Conservation (phyloP, 805 yeast species). For the Kuraishia molischiana region DNA sequence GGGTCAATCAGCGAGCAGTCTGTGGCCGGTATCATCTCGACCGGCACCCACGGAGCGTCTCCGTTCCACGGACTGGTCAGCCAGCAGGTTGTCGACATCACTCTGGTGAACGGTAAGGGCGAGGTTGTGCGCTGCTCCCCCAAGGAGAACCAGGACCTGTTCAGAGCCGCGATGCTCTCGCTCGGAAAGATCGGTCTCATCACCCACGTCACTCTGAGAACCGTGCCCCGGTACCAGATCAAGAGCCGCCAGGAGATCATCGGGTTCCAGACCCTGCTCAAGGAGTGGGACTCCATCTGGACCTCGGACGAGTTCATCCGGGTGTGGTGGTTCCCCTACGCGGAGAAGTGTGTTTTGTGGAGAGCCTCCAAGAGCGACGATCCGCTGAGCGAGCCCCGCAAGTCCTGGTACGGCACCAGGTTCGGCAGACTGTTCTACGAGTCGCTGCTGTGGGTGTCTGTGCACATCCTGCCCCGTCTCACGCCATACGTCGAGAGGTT, state of each 20-base stretch:
- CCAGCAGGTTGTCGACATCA: constrained; percentile 75
- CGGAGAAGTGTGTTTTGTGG: constrained; percentile 82
- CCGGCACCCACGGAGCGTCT: constrained; percentile 96
- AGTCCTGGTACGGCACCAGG: constrained; percentile 78
- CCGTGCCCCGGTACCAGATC: constrained; percentile 76
- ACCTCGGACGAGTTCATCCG: constrained; percentile 83
- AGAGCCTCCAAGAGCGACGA: constrained; percentile 72
- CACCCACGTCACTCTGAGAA: constrained; percentile 74
- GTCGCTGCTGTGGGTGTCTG: constrained; percentile 68
- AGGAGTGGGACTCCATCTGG: constrained; percentile 76
- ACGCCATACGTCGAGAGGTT: constrained; percentile 83
- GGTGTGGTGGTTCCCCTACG: constrained; percentile 97
- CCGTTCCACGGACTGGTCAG: constrained; percentile 87
- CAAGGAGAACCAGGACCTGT: constrained; percentile 50
- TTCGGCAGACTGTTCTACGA: constrained; percentile 78
- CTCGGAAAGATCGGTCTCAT: constrained; percentile 90
- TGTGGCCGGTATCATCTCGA: constrained; percentile 89
- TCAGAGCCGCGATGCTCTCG: constrained; percentile 76
- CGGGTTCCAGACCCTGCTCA: constrained; percentile 60
- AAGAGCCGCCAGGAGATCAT: constrained; percentile 77
- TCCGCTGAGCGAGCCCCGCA: constrained; percentile 51
- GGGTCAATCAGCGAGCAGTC: constrained; percentile 94
- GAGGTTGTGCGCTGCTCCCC: constrained; percentile 59
- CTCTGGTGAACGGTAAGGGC: constrained; percentile 70
- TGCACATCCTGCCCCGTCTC: constrained; percentile 57